A percentile compares a stretch with the other conserved stretches of the same genome.
phyloP scores from a whole-genome alignment of 371 early-diverging fungal genomes.

The Zopfochytrium polystomum region DNA sequence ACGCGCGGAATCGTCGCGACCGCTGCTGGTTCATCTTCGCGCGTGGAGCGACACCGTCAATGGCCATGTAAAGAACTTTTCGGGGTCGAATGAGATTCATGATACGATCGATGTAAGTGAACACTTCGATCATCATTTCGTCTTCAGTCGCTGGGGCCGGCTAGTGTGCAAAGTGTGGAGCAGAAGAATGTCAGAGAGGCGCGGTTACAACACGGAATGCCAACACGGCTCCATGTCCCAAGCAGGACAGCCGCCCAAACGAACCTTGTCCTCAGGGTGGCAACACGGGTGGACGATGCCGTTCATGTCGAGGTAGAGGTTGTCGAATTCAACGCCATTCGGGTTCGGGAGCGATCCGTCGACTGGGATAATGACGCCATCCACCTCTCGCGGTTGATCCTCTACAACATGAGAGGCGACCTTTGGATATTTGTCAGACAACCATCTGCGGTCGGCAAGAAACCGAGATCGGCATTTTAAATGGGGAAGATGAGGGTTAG shows the following conservation, averaged over 20 bases:
- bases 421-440: constrained; percentile 92
- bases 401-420: constrained; percentile 77
- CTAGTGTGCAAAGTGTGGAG: constrained; percentile 31
- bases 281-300: constrained; percentile 99
- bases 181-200: too few relatives aligned
- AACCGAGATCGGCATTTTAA: too few relatives aligned
- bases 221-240: neutral
- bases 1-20: constrained; percentile 94
- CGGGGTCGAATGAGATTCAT: constrained; percentile 89
- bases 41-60: constrained; percentile 99
- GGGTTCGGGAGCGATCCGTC: constrained; percentile 91
- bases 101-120: constrained; percentile 92
- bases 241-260: neutral
- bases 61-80: constrained; percentile 95
- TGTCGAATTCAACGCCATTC: constrained; percentile 91
- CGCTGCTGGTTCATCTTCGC: constrained; percentile 99
- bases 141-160: constrained; percentile 89
- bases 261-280: constrained; percentile 85
- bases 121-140: constrained; percentile 92
- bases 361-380: constrained; percentile 75
- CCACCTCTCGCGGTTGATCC: constrained; percentile 63
- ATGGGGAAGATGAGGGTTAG: too few relatives aligned
- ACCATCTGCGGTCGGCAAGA: constrained; percentile 68
- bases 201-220: too few relatives aligned
- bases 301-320: constrained; percentile 99